A percentile compares a stretch with the other conserved stretches of the same genome.
These are phyloP conservation scores for Benincasa hispida DNA, from an alignment of 306 rosid genomes.

Conservation along the genomic window DNA sequence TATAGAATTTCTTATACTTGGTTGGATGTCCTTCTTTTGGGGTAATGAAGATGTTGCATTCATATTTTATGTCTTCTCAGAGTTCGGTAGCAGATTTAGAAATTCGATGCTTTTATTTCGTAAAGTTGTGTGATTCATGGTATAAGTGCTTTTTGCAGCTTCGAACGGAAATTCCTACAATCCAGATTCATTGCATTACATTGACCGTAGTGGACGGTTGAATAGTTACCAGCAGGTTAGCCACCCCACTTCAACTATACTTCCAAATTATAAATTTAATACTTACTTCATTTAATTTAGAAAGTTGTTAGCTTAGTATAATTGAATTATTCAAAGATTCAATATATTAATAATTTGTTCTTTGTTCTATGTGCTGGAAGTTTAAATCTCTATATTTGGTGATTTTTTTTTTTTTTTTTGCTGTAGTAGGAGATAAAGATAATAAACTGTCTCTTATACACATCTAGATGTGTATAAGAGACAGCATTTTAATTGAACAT, in stretches of 20 bases:
- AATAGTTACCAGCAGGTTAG: constrained; percentile 72
- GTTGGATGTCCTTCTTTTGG: too few relatives aligned
- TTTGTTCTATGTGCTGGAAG: background rate
- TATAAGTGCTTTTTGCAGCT: constrained; percentile 32
- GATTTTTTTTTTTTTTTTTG: background rate
- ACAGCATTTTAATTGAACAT: background rate
- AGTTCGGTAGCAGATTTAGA: too few relatives aligned
- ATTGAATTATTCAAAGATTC: background rate
- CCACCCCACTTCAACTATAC: background rate
- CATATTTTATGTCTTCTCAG: too few relatives aligned
- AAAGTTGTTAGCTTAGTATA: too few relatives aligned
- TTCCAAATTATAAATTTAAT: too few relatives aligned
- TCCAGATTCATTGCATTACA: constrained; percentile 54
- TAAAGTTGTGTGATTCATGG: background rate
- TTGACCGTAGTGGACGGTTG: constrained; percentile 40
- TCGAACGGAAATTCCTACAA: constrained; percentile 66
- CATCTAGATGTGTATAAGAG: too few relatives aligned
- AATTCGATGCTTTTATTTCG: background rate
- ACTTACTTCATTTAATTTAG: too few relatives aligned
- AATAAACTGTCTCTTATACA: too few relatives aligned
- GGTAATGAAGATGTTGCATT: too few relatives aligned
- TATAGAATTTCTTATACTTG: background rate
- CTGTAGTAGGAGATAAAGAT: background rate
- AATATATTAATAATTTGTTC: background rate
- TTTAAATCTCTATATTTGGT: background rate